Base-by-base conservation (phyloP, 768 basidiomycete species). In the Mycena filopes region DNA sequence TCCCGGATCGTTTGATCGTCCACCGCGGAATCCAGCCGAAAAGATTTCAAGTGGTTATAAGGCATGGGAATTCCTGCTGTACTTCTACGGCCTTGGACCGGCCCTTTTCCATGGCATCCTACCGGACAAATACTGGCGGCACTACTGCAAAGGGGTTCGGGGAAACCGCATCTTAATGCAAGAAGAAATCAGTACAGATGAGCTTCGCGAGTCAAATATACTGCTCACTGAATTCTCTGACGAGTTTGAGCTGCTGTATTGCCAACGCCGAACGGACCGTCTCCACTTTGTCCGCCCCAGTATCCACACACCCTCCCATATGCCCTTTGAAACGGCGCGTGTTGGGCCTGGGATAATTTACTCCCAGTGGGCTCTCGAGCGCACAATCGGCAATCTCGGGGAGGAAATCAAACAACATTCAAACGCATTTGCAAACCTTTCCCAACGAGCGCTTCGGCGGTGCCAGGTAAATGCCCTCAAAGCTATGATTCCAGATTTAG, bases 1-100 rank as follows among this genome's bases (percentile, higher is more conserved):
- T n/a, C 81, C 81, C 23, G 73, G 75, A 1, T 81, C 77, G 0
- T 83, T 82, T 71, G 78, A 82, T 65, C 72, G 77, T 7, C 9
- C 84, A 81, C 2, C 75, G 10, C 36, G 79, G 0, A 80, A 84
- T 60, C 72, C 73, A n/a, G 36, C 36, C 9, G 36, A 36, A 9
- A 36, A 36, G 9, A 36, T 36, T 9, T 80, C 80, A 0, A 71
- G 78, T 23, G 73, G 75, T 0, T 78, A 77, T 61, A 78, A 78
- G 43, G 76, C 72, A 4, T 70, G 66, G 61, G 75, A 76, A 42
- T 77, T 57, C n/a, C 43, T 75, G 13, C 60, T 73, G 0, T 79
- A 76, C 38, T n/a, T 77, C 3, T 77, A 59, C 58, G 69, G 72
- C 7, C 63, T 79, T 1, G 76, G 67, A 2, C 75, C 75, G 4